Percentiles rank a stretch among this genome's conserved stretches.
Evolutionary conservation across 2,329 filamentous ascomycete genomes (phyloP).

Genomic region (Chrysoporthe cubensis): DNA sequence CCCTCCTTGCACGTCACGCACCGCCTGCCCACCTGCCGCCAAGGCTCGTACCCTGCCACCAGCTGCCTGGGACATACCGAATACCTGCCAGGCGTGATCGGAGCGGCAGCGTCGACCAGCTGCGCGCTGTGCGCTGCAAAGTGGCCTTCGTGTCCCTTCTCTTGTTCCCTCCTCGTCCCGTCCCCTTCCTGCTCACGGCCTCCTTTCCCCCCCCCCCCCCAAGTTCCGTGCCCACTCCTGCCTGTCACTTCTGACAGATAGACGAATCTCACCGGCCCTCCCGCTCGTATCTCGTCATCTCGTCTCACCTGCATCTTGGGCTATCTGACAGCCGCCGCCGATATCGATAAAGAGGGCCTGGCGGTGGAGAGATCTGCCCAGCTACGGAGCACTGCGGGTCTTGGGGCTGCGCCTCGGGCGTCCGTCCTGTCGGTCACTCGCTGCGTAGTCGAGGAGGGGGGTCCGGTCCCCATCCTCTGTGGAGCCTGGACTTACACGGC

Average conservation of each 20-base stretch:
- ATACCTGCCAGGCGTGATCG: slow-evolving; percentile 5
- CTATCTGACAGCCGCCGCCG: slow-evolving; percentile 5
- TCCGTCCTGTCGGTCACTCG: background rate
- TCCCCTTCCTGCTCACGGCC: background rate
- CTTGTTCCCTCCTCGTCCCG: background rate
- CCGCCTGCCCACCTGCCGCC: background rate
- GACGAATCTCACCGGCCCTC: background rate
- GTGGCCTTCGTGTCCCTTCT: background rate
- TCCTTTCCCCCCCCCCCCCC: background rate
- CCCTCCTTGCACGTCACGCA: slow-evolving; percentile 7
- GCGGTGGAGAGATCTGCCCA: slow-evolving; percentile 8
- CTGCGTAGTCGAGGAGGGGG: background rate
- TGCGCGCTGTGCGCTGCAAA: background rate
- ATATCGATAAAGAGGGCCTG: slow-evolving; percentile 9
- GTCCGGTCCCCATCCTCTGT: background rate
- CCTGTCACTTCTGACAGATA: slow-evolving; percentile 7
- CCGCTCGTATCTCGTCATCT: background rate
- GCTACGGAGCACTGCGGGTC: background rate
- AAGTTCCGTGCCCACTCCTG: background rate
- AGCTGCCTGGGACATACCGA: background rate
- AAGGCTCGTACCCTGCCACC: background rate
- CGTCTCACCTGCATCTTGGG: slow-evolving; percentile 6
- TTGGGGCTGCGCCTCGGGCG: background rate
- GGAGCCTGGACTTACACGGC: slow-evolving; percentile 14
- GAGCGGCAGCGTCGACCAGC: background rate